Evolutionary conservation across 192 early-diverging fungal genomes (phyloP), one percentile per base, ranked within the genome.

Genomic region (Rhizophagus sp.): DNA sequence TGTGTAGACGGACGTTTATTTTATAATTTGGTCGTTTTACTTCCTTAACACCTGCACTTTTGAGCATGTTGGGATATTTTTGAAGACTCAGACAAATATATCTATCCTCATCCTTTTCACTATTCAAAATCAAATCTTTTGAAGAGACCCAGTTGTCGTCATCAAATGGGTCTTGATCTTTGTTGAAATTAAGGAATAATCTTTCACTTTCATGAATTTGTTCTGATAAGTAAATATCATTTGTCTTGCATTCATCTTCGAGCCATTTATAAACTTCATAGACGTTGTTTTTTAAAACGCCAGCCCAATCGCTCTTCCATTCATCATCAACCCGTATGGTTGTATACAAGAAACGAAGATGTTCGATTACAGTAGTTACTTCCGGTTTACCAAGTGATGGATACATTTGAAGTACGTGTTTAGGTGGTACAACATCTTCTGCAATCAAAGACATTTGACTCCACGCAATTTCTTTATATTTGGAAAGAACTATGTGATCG

Each of bases 391-490:
- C 74, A 44, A 61, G 39, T 41, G 19, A 41, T 63, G 74, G 74
- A 62, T 76, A n/a, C 39, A 5, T 61, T 63, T 62, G 3, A 5
- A 41, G 52, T 27, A 62, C 39, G 19, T 12, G 3, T 11, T 6
- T 19, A 24, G 52, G 52, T 36, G 74, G 74, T 63, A 76, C 34
- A 6, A 44, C 33, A 76, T 76, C 62, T 63, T 76, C 74, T 1
- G 52, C 57, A 22, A 76, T 36, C 22, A 76, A 61, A 33, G 62
- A 15, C 30, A 2, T 41, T 63, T 41, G 61, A n/a, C 57, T 76
- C 74, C 74, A 76, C 11, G 74, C 74, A 22, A 76, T 22, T 24
- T 62, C 74, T 63, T 41, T 63, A 62, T 76, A 76, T 76, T 62
- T 1, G 7, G 61, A 61, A 25, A 62, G 61, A 4, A 72, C 27